A percentile compares a stretch with the other conserved stretches of the same genome.
Conservation (phyloP, 768 basidiomycete species). For the Leccinum disarticulatum region DNA sequence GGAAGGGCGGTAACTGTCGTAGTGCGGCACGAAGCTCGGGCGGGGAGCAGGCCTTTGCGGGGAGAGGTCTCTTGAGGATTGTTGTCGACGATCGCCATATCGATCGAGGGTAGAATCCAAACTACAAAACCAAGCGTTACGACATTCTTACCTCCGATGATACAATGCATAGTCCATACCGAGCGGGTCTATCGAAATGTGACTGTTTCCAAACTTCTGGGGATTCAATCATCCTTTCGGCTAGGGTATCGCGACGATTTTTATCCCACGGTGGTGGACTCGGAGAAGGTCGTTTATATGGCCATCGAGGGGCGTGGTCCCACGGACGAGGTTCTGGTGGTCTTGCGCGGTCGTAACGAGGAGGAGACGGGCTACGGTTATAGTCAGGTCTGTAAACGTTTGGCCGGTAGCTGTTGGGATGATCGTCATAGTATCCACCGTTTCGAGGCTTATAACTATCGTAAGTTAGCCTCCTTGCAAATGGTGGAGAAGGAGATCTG, state of each 20-base stretch:
- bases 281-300: conserved; percentile 42
- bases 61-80: conserved; percentile 34
- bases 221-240: conserved; percentile 67
- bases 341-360: conserved; percentile 45
- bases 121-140: conserved; percentile 24
- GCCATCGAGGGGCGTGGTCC: conserved; percentile 47
- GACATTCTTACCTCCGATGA: conserved; percentile 21
- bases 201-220: conserved; percentile 69
- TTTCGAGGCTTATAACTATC: conserved; percentile 52
- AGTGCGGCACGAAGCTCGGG: conserved; percentile 35
- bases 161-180: conserved; percentile 42
- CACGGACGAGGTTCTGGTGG: conserved; percentile 44
- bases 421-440: conserved; percentile 39
- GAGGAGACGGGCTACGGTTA: conserved; percentile 53
- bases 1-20: conserved; percentile 53
- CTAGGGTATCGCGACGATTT: conserved; percentile 38
- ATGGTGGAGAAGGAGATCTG: conserved; percentile 50
- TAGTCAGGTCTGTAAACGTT: conserved; percentile 37
- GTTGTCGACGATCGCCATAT: conserved; percentile 37
- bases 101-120: conserved; percentile 33
- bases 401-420: conserved; percentile 45
- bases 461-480: conserved; percentile 45
- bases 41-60: conserved; percentile 36
- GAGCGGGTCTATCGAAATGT: conserved; percentile 44
- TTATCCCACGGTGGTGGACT: conserved; percentile 35